phyloP scores from a whole-genome alignment of 1,284 basidiomycete species.

The Cryptococcus sp. region DNA sequence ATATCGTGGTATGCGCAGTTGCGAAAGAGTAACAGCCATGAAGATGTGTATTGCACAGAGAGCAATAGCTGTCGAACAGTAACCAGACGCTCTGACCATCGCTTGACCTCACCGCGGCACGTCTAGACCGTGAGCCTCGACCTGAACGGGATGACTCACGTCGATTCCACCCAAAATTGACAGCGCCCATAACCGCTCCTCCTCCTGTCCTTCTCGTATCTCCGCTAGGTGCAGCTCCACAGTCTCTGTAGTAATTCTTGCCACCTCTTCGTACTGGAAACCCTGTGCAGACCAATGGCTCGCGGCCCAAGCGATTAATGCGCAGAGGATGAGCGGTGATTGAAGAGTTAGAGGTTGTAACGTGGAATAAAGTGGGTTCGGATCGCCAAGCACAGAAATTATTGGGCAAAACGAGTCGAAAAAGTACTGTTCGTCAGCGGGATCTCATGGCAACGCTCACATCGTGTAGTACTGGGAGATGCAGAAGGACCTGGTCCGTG shows the following conservation, averaged over 20 bases:
- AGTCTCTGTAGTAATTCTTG: constrained; percentile 32
- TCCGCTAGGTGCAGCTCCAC: constrained; percentile 32
- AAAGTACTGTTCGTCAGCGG: neutral
- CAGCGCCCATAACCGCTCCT: constrained; percentile 39
- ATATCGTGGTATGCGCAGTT: neutral
- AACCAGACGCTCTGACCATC: constrained; percentile 24
- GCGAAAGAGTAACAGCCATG: constrained; percentile 15
- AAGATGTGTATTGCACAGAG: constrained; percentile 13
- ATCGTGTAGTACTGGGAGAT: neutral
- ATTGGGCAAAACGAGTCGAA: constrained; percentile 37
- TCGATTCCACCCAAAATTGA: constrained; percentile 39
- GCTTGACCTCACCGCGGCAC: constrained; percentile 24
- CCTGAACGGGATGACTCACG: constrained; percentile 7
- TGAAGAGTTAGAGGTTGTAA: constrained; percentile 32
- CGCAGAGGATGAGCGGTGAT: constrained; percentile 35
- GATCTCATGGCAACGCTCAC: neutral
- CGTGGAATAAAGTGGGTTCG: constrained; percentile 29
- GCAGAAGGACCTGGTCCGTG: neutral
- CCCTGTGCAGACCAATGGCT: constrained; percentile 32
- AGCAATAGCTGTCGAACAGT: constrained; percentile 1
- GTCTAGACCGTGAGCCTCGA: neutral
- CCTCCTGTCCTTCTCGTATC: constrained; percentile 26
- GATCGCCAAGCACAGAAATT: constrained; percentile 33
- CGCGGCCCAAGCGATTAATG: constrained; percentile 37
- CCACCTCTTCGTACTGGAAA: constrained; percentile 33